Evolutionary conservation across 176 grass and related monocot genomes (phyloP).

Genomic region (Puya raimondii): DNA sequence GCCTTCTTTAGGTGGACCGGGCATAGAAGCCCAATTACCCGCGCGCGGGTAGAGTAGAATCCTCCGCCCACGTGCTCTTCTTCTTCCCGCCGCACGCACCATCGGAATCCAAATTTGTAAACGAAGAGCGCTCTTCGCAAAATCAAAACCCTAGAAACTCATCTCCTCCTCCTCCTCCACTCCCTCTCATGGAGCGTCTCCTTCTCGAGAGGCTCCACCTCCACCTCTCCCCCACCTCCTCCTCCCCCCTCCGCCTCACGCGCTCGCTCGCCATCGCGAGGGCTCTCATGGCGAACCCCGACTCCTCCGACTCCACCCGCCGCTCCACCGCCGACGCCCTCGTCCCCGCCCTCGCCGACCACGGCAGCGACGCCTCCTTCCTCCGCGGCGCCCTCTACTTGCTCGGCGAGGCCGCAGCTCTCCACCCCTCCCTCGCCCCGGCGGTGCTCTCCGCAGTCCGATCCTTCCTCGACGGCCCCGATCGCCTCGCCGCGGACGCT

Average conservation of each 20-base stretch:
- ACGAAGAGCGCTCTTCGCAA: too few relatives aligned
- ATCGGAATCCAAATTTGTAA: background rate
- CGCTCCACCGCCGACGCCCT: conserved; percentile 20
- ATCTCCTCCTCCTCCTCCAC: background rate
- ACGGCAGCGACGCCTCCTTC: conserved; percentile 11
- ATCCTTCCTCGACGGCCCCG: conserved; percentile 18
- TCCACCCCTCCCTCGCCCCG: background rate
- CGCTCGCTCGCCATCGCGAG: background rate
- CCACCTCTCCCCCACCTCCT: conserved; percentile 1
- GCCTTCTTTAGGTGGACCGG: too few relatives aligned
- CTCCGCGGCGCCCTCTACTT: conserved; percentile 16
- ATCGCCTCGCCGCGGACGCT: conserved; percentile 17
- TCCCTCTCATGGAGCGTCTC: conserved; percentile 9
- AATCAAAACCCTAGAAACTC: background rate
- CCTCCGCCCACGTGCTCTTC: background rate
- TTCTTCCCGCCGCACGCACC: background rate
- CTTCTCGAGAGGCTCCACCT: conserved; percentile 4
- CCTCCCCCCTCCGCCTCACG: background rate
- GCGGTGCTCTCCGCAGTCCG: conserved; percentile 8
- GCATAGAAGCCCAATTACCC: too few relatives aligned
- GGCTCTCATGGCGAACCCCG: conserved; percentile 12
- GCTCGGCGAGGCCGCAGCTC: conserved; percentile 12
- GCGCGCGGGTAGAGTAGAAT: background rate
- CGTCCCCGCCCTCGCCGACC: conserved; percentile 8
- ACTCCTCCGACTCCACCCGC: conserved; percentile 10